Base-by-base conservation (phyloP, 208 protist species). In the Endotrypanum monterogeii region DNA sequence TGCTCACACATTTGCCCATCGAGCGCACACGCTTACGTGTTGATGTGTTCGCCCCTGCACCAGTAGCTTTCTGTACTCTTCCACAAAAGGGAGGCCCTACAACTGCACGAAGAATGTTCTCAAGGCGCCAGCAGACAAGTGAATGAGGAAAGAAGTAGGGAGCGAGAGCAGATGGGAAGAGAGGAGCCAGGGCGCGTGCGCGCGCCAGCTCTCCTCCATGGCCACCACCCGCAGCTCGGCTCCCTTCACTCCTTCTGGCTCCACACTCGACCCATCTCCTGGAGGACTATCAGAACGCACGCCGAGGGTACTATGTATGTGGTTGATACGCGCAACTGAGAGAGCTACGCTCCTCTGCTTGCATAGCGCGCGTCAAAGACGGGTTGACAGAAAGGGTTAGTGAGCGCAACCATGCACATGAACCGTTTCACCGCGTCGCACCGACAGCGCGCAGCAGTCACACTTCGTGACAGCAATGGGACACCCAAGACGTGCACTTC, bases 251-350 rank as follows among this genome's bases (percentile, higher is more conserved):
- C 32, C 37, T 18, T 30, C 52, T 9, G 9, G 32, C 35, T 41
- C 37, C 0, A 32, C 58, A 23, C 58, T 25, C 32, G 23, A 20
- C 58, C 16, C 37, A 11, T 32, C 18, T 20, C 58, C 25, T 46
- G 44, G 25, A 39, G 25, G 20, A 41, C 66, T 70, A 44, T 70
- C 18, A 18, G 58, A 76, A 84, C 74, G 76, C 80, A 74, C 61
- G 80, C 85, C 83, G 70, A 56, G 87, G 87, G 87, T 91, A 91
- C 87, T 91, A 91, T 91, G 87, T 91, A 79, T 84, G 83, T 88
- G 86, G 86, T 76, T 41, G 20, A 25, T 2, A 65, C 25, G 32
- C 25, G 55, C 66, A 18, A 20, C 28, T 32, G 58, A 46, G 57
- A 74, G 20, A 25, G 6, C 6, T 37, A 14, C 39, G 2, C 23